Evolutionary conservation across 2,329 filamentous ascomycete species (phyloP).

Genomic region (Talaromyces islandicus): DNA sequence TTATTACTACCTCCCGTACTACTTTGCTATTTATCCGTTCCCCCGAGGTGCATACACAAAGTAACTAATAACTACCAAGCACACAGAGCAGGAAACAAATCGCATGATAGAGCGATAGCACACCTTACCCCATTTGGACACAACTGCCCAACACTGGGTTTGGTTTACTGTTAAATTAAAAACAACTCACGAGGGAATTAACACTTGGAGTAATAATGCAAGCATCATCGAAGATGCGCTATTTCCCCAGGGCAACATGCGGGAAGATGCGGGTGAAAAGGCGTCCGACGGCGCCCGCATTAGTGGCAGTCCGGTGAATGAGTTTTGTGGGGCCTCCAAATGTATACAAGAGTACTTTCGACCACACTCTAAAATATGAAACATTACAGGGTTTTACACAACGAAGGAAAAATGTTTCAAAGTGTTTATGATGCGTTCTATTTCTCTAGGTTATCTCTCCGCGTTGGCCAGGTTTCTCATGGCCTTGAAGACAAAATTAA

Average conservation of each 20-base stretch:
- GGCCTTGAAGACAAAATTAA: not conserved
- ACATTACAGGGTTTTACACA: not conserved
- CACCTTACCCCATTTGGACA: not conserved
- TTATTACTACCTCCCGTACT: not conserved
- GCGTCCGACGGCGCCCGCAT: not conserved
- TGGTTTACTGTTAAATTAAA: conserved; percentile 1
- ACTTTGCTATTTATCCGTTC: not conserved
- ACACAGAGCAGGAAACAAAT: not conserved
- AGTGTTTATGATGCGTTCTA: not conserved
- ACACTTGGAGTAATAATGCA: not conserved
- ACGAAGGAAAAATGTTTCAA: not conserved
- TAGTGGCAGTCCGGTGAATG: not conserved
- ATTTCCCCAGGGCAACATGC: not conserved
- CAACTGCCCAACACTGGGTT: not conserved
- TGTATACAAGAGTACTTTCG: not conserved
- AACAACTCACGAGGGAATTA: conserved; percentile 3
- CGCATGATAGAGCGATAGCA: not conserved
- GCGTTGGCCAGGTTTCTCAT: not conserved
- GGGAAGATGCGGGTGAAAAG: not conserved
- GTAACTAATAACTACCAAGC: not conserved
- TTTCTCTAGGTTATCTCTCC: not conserved
- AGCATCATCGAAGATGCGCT: not conserved
- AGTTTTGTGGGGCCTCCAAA: not conserved
- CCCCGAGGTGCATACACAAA: not conserved
- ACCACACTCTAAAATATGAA: not conserved